Evolutionary conservation across 2,329 filamentous ascomycete species (phyloP), one percentile per base, ranked within the genome.

Genomic region (Westerdykella aurantiaca): DNA sequence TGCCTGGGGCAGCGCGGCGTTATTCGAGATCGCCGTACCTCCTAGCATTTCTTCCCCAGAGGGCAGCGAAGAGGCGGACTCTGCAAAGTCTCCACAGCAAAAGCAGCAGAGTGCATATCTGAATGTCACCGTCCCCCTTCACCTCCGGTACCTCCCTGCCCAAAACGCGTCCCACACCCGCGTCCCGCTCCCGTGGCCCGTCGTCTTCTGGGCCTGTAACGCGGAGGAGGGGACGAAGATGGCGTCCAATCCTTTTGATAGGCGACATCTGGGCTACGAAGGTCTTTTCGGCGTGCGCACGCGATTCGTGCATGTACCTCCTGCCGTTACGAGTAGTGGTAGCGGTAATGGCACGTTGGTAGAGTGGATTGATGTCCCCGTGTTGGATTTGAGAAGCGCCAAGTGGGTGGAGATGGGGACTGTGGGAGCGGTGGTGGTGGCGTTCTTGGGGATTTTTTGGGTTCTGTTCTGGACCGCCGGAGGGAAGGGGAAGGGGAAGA

Each of bases 151-250:
- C 63, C 75, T 95, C 4, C 69, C 74, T 5, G 51, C 64, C 7
- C 34, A 54, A 0, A 64, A 69, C 2, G 53, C 73, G 4, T 48
- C 60, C 13, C 55, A 64, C 39, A 45, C 47, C 0, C 18, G 17
- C 17, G 66, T 82, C 1, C 70, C 80, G n/a, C 65, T 93, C 0
- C 86, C 91, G 0, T 90, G 85, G 71, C 91, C 91, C 0, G 78
- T 80, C 0, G 78, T 96, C 0, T 96, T 96, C 72, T 96, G 90
- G 90, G 88, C 89, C 0, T 97, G 91, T 60, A 74, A 78, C 6
- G 79, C 83, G 0, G 77, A 80, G 9, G 76, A 80, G 41, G 80
- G 78, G 1, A 76, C 75, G 1, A 84, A 86, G 56, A 86, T 91
- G 67, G 67, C 78, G 0, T 78, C 76, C 5, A 95, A 86, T 58